A percentile compares a stretch with the other conserved stretches of the same genome.
Conservation (phyloP, 1,284 basidiomycete genomes). For the Cryptococcus sp. region DNA sequence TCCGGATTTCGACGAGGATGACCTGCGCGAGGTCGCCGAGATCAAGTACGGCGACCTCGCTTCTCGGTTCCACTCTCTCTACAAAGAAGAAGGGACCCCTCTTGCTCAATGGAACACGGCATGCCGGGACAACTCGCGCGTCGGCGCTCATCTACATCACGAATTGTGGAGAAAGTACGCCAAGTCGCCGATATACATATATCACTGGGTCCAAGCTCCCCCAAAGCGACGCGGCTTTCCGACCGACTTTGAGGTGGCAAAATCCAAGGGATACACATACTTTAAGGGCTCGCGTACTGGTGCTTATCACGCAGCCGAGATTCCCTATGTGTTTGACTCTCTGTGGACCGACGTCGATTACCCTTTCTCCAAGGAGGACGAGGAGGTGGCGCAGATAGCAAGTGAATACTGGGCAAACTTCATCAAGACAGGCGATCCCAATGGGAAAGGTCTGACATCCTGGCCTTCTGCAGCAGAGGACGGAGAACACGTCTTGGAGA, state of each 20-base stretch:
- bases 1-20: slow-evolving; percentile 3
- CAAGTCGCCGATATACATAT: too few species aligned
- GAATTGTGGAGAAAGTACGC: too few species aligned
- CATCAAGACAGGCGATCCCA: neutral
- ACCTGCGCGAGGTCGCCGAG: neutral
- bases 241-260: too few species aligned
- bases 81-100: neutral
- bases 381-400: neutral
- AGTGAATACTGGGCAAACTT: neutral
- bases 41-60: slow-evolving; percentile 2
- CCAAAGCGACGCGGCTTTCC: too few species aligned
- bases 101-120: too few species aligned
- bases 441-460: neutral
- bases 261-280: too few species aligned
- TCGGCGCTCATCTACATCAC: neutral
- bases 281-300: too few species aligned
- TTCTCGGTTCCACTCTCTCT: neutral
- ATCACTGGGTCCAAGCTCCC: too few species aligned
- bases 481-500: too few species aligned
- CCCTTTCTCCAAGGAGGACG: neutral
- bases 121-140: too few species aligned
- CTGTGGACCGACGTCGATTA: neutral
- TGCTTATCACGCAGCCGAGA: neutral
- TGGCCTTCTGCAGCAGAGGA: too few species aligned
- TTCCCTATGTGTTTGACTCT: neutral